Conservation (phyloP, 768 basidiomycete genomes). For the Coprinellus micaceus region DNA sequence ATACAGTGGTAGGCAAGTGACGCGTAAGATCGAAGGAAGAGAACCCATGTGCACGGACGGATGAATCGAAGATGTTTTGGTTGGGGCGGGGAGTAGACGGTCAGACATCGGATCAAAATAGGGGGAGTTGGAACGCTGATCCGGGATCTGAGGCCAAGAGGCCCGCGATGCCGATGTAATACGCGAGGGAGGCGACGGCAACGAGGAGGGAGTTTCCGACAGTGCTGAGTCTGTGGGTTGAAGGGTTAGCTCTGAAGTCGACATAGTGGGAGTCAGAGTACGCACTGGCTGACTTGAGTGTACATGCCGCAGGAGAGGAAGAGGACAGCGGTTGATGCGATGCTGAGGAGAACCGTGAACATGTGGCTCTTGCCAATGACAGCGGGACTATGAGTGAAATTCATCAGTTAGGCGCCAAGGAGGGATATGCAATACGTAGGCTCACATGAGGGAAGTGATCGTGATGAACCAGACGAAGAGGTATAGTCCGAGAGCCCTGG, state of each 20-base stretch:
- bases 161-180: constrained; percentile 10
- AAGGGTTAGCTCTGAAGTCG: neutral
- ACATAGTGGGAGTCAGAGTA: neutral
- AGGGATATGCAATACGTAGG: neutral
- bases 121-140: constrained; percentile 4
- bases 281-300: neutral
- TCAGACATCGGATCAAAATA: neutral
- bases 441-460: constrained; percentile 8
- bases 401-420: too few relatives aligned
- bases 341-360: constrained; percentile 7
- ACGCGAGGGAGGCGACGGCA: constrained; percentile 2
- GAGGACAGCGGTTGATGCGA: constrained; percentile 7
- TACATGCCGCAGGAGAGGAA: constrained; percentile 10
- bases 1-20: neutral
- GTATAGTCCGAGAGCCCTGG: constrained; percentile 6
- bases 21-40: neutral
- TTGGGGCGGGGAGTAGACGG: neutral
- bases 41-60: neutral
- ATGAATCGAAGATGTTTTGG: neutral
- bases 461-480: constrained; percentile 14
- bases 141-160: constrained; percentile 5
- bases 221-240: neutral
- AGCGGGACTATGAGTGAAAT: neutral
- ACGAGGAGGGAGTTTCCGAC: constrained; percentile 9
- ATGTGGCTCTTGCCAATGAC: constrained; percentile 11